Evolutionary conservation across 371 early-diverging fungal species (phyloP).

Genomic region (Dinochytrium kinnereticum): DNA sequence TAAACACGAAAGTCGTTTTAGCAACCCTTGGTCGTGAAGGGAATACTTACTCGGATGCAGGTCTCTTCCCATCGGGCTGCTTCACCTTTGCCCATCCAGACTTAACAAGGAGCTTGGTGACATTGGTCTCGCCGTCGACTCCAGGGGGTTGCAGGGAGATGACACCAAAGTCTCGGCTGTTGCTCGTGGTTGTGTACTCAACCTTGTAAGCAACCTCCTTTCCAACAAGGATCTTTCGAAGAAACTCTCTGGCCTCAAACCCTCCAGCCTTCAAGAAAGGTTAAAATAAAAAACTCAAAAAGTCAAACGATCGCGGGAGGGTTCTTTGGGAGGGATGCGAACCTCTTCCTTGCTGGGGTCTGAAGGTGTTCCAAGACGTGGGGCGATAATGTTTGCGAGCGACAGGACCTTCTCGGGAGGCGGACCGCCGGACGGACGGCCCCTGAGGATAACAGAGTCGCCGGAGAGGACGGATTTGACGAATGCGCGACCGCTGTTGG

Average conservation of each 20-base stretch:
- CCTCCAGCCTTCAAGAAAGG: constrained; percentile 71
- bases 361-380: constrained; percentile 75
- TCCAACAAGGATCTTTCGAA: constrained; percentile 86
- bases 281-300: not conserved
- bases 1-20: constrained; percentile 31
- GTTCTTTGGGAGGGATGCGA: constrained; percentile 10
- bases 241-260: constrained; percentile 85
- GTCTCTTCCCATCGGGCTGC: constrained; percentile 44
- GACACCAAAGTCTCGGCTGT: constrained; percentile 53
- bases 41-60: constrained; percentile 40
- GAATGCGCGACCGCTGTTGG: constrained; percentile 40
- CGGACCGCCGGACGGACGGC: constrained; percentile 78
- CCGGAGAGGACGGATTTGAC: constrained; percentile 88
- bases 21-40: not conserved
- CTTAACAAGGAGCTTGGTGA: constrained; percentile 73
- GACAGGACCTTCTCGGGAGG: constrained; percentile 85
- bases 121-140: constrained; percentile 69
- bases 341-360: constrained; percentile 84
- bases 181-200: constrained; percentile 67
- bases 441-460: constrained; percentile 88
- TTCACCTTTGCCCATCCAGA: constrained; percentile 86
- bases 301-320: not conserved
- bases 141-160: constrained; percentile 54
- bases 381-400: constrained; percentile 83
- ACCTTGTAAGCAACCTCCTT: constrained; percentile 86